phyloP scores from a whole-genome alignment of 148 eudicot genomes.

The Vaccinium myrtillus region DNA sequence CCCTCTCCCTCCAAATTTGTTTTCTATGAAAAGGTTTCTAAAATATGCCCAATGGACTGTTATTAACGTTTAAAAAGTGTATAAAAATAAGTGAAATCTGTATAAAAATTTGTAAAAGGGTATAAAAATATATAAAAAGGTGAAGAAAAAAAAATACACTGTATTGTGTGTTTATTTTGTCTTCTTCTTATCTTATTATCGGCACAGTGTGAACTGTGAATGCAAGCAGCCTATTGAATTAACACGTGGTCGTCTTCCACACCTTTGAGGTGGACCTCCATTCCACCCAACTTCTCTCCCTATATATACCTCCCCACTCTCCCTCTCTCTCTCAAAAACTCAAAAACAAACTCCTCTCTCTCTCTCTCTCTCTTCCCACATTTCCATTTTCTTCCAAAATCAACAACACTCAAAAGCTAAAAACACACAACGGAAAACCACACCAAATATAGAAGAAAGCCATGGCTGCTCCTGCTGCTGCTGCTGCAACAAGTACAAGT shows the following conservation, averaged over 20 bases:
- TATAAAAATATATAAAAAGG: no score
- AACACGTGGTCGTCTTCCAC: slow-evolving; percentile 26
- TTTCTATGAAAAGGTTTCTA: no score
- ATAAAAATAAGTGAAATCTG: no score
- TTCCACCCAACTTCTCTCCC: background rate
- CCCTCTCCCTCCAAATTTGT: no score
- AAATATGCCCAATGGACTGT: no score
- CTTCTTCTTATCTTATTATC: no score
- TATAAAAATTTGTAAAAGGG: no score
- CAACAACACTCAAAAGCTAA: background rate
- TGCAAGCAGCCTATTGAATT: background rate
- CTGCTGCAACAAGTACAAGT: slow-evolving; percentile 9
- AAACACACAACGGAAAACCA: background rate
- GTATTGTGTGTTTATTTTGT: no score
- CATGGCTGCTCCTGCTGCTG: background rate
- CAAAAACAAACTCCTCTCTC: background rate
- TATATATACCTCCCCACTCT: slow-evolving; percentile 1
- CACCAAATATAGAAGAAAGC: background rate
- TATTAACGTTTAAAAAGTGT: no score
- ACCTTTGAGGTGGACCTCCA: slow-evolving; percentile 13
- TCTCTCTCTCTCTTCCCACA: background rate
- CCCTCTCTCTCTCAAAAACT: background rate
- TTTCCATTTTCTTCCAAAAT: background rate
- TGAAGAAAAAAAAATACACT: no score
- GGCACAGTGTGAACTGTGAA: no score